Percentiles rank a stretch among this genome's conserved stretches.
Conservation (phyloP, 2,329 filamentous ascomycete genomes). For the Neopestalotiopsis clavispora region DNA sequence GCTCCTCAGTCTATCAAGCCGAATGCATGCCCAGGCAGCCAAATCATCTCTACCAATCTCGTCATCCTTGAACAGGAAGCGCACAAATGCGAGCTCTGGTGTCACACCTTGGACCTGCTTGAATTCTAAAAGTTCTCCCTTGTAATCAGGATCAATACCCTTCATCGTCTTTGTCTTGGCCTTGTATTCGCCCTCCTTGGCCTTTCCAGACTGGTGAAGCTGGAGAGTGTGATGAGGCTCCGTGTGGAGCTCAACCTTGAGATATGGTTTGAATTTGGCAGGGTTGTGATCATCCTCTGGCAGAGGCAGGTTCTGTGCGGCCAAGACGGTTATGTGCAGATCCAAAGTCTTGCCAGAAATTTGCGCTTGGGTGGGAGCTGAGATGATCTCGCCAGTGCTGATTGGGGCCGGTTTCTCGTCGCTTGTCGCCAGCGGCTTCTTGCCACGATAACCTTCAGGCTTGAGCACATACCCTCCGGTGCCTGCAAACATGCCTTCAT, state of each 20-base stretch:
- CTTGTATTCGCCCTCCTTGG: conserved; percentile 63
- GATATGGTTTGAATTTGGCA: conserved; percentile 74
- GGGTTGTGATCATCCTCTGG: conserved; percentile 56
- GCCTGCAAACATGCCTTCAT: conserved; percentile 87
- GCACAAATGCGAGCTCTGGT: conserved; percentile 73
- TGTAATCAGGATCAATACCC: conserved; percentile 68
- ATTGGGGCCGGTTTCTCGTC: conserved; percentile 18
- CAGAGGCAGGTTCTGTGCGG: conserved; percentile 76
- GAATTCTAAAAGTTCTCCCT: conserved; percentile 62
- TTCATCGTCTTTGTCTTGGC: conserved; percentile 61
- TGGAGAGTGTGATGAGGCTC: conserved; percentile 50
- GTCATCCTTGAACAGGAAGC: conserved; percentile 88
- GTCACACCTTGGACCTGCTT: conserved; percentile 59
- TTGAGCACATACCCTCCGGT: conserved; percentile 88
- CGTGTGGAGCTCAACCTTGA: conserved; percentile 84
- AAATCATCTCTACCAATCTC: conserved; percentile 79
- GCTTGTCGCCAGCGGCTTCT: conserved; percentile 29
- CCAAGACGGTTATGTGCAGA: conserved; percentile 75
- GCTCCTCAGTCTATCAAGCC: conserved; percentile 77
- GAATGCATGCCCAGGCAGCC: conserved; percentile 87
- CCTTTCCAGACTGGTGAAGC: conserved; percentile 50
- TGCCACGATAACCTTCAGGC: conserved; percentile 62
- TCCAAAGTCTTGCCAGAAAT: conserved; percentile 65
- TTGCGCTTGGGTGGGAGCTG: conserved; percentile 28
- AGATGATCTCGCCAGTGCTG: conserved; percentile 30